Evolutionary conservation across 169 alveolate genomes (phyloP).

Genomic region (Babesia bigemina): DNA sequence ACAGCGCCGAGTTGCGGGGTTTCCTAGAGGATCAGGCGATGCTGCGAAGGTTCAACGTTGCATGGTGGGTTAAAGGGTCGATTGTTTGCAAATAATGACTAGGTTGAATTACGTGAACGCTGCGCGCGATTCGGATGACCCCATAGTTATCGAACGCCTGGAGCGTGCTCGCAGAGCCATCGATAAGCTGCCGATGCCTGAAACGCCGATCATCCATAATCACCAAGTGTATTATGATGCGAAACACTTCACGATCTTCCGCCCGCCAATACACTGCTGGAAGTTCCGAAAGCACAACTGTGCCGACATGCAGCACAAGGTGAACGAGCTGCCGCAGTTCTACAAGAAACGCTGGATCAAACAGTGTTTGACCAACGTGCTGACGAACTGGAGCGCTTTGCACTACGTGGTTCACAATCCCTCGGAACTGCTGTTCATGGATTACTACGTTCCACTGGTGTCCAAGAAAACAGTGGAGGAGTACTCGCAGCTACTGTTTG

Average conservation of each 20-base stretch:
- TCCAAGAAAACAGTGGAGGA: constrained; percentile 70
- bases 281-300: constrained; percentile 3
- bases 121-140: constrained; percentile 13
- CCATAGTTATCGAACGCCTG: neutral
- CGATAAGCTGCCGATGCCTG: constrained; percentile 34
- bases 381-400: constrained; percentile 77
- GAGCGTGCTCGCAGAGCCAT: constrained; percentile 10
- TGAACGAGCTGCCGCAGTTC: constrained; percentile 44
- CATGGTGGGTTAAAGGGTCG: constrained; percentile 38
- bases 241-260: constrained; percentile 49
- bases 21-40: constrained; percentile 41
- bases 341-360: constrained; percentile 67
- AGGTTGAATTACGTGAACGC: constrained; percentile 38
- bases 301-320: constrained; percentile 24
- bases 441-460: constrained; percentile 69
- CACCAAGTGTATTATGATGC: constrained; percentile 38
- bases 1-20: constrained; percentile 36
- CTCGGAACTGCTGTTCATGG: constrained; percentile 70
- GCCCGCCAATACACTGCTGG: constrained; percentile 51
- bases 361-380: constrained; percentile 57
- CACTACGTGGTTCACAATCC: constrained; percentile 77
- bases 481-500: constrained; percentile 69
- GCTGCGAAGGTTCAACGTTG: constrained; percentile 56
- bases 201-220: constrained; percentile 31
- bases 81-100: neutral